Base-by-base conservation (phyloP, 2,329 filamentous ascomycete species). In the Penicillium crustosum region DNA sequence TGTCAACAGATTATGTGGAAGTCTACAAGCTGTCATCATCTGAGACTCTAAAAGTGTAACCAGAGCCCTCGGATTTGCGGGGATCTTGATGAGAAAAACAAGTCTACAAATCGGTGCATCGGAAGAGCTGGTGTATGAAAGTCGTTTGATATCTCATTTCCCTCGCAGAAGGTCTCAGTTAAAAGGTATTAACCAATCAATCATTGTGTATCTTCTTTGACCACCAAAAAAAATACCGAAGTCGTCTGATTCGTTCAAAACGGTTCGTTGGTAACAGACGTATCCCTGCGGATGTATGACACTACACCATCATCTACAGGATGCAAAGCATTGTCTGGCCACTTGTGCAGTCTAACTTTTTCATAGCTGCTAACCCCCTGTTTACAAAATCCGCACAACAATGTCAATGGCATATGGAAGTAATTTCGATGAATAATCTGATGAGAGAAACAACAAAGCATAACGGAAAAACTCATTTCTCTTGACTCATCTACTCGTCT, bases 271-370 rank as follows among this genome's bases (percentile, higher is more conserved):
- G 50, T 54, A 53, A 49, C 23, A 50, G 45, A 42, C n/a, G 15
- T 29, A 59, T 59, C 53, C 58, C 49, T 65, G 61, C 39, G 38
- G 29, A 53, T 59, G 63, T 64, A 64, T 60, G 55, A 63, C 64
- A 61, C 41, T 48, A 44, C 49, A 47, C 21, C 58, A 65, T 62
- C 52, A 63, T 58, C 53, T 53, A 64, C 58, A 61, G 58, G 39
- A 58, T 58, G 60, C 57, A 58, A 60, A 59, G 43, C 61, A 63
- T 57, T 54, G 47, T 36, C 21, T 54, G 43, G 36, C 45, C 23
- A 47, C 42, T 59, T 42, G 57, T 59, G 54, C 59, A 64, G 49
- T 42, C 42, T 52, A 21, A 41, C 17, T 55, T 43, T 39, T 39
- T 41, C 43, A 57, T 31, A 52, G 39, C 56, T 57, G 54, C 58